Conservation (phyloP, 2,329 filamentous ascomycete species). For the Lojkania enalia region DNA sequence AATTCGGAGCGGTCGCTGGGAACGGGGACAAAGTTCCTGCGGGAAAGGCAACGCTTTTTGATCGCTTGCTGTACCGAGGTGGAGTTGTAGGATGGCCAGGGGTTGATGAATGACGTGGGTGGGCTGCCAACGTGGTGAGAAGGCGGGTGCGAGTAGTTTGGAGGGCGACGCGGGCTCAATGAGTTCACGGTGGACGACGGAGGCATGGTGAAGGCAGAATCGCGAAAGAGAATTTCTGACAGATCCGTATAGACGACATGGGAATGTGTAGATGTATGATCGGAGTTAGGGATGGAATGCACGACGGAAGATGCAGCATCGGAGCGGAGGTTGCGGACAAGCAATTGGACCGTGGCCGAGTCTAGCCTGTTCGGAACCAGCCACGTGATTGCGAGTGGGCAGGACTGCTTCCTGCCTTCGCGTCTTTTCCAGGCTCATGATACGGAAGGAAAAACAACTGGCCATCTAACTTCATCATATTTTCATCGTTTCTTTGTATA, state of each 20-base stretch:
- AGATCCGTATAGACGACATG: background rate
- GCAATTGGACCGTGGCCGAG: slow-evolving; percentile 5
- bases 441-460: no score
- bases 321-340: background rate
- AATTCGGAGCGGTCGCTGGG: slow-evolving; percentile 47
- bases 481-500: no score
- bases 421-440: no score
- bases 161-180: slow-evolving; percentile 25
- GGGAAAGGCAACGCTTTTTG: slow-evolving; percentile 42
- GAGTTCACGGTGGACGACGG: slow-evolving; percentile 17
- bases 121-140: slow-evolving; percentile 50
- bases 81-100: slow-evolving; percentile 51
- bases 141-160: slow-evolving; percentile 26
- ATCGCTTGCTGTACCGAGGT: slow-evolving; percentile 32
- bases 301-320: no score
- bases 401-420: no score
- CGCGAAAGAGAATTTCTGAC: background rate
- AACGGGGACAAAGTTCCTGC: slow-evolving; percentile 53
- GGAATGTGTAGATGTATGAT: background rate
- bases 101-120: slow-evolving; percentile 53
- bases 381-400: no score
- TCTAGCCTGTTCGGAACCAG: no score
- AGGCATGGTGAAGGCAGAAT: slow-evolving; percentile 17
- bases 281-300: background rate
- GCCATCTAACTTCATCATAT: no score